Base-by-base conservation (phyloP, 495 filamentous ascomycete genomes). In the Niebla homalea region DNA sequence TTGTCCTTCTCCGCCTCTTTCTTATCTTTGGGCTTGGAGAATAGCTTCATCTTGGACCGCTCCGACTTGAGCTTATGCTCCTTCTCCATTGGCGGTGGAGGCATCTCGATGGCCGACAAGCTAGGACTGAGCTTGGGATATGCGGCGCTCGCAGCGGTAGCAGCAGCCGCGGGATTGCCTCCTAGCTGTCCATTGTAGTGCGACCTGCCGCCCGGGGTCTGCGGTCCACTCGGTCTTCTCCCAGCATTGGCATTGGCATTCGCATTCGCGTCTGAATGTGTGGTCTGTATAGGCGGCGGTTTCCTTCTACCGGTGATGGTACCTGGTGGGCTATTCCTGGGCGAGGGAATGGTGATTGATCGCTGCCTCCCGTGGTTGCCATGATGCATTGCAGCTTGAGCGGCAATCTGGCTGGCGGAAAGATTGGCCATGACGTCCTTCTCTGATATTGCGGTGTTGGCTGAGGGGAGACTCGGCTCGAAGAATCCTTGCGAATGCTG, bases 21-120 rank as follows among this genome's bases (percentile, higher is more conserved):
- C 47, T 85, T 83, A 10, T 77, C 78, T 43, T 87, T 89, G 4
- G 87, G 87, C 52, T 89, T 84, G 2, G 85, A 89, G 62, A 95
- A 95, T 5, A 95, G 72, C 67, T 93, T 94, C 65, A 88, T 87
- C 67, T 89, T 93, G 19, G 84, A 86, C 67, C 85, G 87, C 64
- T 90, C 84, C 21, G 78, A 73, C 59, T 82, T 82, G 20, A 67
- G 67, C 35, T 82, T 85, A 53, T 77, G 78, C 56, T 88, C 83
- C 41, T 75, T 74, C 26, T 78, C 67, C 0, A 67, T 55, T 0
- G 29, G 21, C 5, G 45, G 45, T 12, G 39, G 39, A 0, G 67
- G 62, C 15, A 68, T 63, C 16, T 57, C 45, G 51, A 51, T 55
- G 50, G 32, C 67, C 61, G 45, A 49, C 47, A 29, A 70, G 59